Conservation (phyloP, 2,329 filamentous ascomycete species). For the Colletotrichum cordylinicola region DNA sequence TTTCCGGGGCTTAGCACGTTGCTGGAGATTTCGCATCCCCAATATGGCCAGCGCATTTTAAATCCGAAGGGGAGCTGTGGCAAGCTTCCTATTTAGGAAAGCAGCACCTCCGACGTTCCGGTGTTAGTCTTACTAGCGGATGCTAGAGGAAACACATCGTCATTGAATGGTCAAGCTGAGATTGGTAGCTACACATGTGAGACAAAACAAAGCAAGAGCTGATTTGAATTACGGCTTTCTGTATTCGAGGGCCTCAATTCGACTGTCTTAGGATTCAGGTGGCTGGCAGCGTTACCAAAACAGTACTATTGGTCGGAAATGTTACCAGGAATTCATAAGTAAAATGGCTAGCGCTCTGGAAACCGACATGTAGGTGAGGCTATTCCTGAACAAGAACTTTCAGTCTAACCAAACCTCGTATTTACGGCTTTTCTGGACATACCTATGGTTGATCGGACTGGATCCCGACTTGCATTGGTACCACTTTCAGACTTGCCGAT, state of each 20-base stretch:
- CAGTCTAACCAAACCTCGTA: neutral
- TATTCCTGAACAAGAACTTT: neutral
- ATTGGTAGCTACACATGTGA: neutral
- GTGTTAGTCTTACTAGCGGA: neutral
- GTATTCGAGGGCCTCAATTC: neutral
- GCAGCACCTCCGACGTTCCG: neutral
- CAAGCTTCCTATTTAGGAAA: neutral
- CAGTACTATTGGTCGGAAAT: neutral
- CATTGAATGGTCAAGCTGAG: neutral
- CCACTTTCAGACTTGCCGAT: neutral
- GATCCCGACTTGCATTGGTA: neutral
- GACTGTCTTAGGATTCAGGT: neutral
- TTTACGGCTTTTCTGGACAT: neutral
- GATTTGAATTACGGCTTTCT: neutral
- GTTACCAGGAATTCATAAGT: neutral
- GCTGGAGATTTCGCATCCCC: neutral
- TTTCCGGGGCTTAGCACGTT: neutral
- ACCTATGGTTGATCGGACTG: neutral
- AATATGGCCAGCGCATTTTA: neutral
- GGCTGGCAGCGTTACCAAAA: neutral
- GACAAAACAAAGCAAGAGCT: neutral
- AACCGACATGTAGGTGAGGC: neutral
- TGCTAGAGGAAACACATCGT: neutral
- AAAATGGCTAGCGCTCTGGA: neutral
- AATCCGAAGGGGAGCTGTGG: neutral